phyloP scores from a whole-genome alignment of 805 yeast genomes.

The Hanseniaspora guilliermondii region DNA sequence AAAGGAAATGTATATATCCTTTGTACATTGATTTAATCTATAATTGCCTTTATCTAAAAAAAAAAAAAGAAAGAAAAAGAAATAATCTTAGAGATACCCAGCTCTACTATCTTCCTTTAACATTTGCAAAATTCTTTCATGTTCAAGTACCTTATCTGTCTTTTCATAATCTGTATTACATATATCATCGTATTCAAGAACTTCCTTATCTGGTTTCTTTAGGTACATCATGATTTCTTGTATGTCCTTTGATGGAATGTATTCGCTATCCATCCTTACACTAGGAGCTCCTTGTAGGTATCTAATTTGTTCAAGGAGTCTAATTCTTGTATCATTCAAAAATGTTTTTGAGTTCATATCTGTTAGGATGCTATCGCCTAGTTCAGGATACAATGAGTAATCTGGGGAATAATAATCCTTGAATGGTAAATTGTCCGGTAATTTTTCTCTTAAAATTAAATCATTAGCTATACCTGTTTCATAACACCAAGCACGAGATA shows the following conservation, averaged over 20 bases:
- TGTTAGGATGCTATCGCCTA: constrained; percentile 34
- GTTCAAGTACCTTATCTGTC: constrained; percentile 25
- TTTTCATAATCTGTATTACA: constrained; percentile 24
- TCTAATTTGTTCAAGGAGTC: constrained; percentile 69
- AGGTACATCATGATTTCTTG: constrained; percentile 25
- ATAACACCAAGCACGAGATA: constrained; percentile 87
- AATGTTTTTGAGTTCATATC: constrained; percentile 70
- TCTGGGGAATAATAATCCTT: constrained; percentile 83
- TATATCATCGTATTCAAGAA: constrained; percentile 20
- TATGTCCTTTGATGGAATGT: constrained; percentile 53
- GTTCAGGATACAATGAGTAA: constrained; percentile 64
- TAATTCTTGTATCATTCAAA: constrained; percentile 63
- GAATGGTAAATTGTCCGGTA: constrained; percentile 67
- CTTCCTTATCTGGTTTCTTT: constrained; percentile 33
- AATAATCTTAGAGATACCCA: constrained; percentile 15
- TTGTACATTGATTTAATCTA: not conserved
- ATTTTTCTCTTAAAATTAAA: constrained; percentile 57
- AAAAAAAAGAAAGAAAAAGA: not conserved
- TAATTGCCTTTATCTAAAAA: not conserved
- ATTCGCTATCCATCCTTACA: constrained; percentile 72
- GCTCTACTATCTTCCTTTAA: constrained; percentile 31
- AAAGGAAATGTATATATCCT: not conserved
- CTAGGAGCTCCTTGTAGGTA: constrained; percentile 84
- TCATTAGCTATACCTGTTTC: constrained; percentile 83
- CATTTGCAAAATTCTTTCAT: constrained; percentile 30